These are phyloP conservation scores for Cladobotryum protrusum DNA, from an alignment of 2,329 filamentous ascomycete genomes.

Conservation along the genomic window DNA sequence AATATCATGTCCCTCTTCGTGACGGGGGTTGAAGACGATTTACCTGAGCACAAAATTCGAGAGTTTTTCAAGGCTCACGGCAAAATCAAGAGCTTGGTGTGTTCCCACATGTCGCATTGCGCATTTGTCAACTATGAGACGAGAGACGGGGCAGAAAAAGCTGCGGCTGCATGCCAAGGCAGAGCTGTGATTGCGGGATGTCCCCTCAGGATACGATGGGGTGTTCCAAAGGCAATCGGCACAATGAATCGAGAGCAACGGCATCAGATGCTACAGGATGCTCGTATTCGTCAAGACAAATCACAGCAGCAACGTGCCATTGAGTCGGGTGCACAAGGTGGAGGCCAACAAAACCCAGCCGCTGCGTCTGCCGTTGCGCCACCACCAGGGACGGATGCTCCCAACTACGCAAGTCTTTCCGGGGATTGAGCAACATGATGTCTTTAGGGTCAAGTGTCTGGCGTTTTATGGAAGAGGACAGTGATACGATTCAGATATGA, in stretches of 20 bases:
- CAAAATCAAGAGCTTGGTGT: conserved; percentile 86
- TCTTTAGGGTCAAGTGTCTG: conserved; percentile 18
- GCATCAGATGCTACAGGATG: conserved; percentile 73
- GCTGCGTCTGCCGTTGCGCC: conserved; percentile 51
- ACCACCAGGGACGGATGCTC: conserved; percentile 67
- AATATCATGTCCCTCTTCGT: conserved; percentile 92
- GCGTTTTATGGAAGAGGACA: conserved; percentile 19
- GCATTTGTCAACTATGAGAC: conserved; percentile 94
- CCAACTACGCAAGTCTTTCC: conserved; percentile 75
- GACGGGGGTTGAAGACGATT: conserved; percentile 90
- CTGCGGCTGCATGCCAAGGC: conserved; percentile 78
- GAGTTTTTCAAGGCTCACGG: conserved; percentile 86
- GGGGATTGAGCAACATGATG: conserved; percentile 54
- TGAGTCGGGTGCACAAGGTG: conserved; percentile 34
- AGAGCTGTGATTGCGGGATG: conserved; percentile 86
- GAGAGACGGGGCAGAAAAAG: conserved; percentile 76
- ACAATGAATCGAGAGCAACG: conserved; percentile 85
- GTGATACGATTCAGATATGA: not conserved
- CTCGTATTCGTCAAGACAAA: conserved; percentile 33
- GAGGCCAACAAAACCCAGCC: conserved; percentile 23
- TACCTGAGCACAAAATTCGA: conserved; percentile 86
- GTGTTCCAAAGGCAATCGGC: conserved; percentile 83
- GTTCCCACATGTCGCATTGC: conserved; percentile 94
- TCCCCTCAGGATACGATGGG: conserved; percentile 86
- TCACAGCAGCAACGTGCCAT: conserved; percentile 23